Base-by-base conservation (phyloP, 495 filamentous ascomycete genomes). In the Penicillium canescens region DNA sequence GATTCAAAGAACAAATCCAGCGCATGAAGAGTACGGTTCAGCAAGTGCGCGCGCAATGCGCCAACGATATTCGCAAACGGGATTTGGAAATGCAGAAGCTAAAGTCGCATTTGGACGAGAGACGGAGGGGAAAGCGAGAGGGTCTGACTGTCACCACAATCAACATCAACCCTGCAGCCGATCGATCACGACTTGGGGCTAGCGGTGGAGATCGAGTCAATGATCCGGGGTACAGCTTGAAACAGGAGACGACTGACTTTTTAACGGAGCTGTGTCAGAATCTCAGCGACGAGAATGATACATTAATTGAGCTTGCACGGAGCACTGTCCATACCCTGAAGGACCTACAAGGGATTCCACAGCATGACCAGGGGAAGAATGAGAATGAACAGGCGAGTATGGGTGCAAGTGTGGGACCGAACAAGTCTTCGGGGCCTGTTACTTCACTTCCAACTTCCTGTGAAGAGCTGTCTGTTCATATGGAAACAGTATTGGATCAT, bases 261-360 rank as follows among this genome's bases (percentile, higher is more conserved):
- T 75, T 98, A 41, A 96, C 94, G 1, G 84, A 92, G 62, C 72
- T 98, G 52, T 90, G 90, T 18, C 90, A 92, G 72, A 86, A 84
- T 13, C 73, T 98, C 34, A 96, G 92, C 57, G 92, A 96, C 59
- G 94, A 98, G 68, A 98, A 98, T 57, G 94, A 98, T 66, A 80
- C 82, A 2, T 64, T 98, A 20, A 86, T 94, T 8, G 77, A 76
- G 1, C 77, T 97, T 37, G 75, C 96, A 18, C 77, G 88, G 47
- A 80, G 83, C 42, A 89, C 89, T 3, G 73, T 91, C 6, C 74
- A 82, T 10, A 89, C 82, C 3, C 70, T 98, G 48, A 85, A 85
- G 53, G 86, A 91, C 42, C 77, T 98, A 62, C 89, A 91, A 65
- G 94, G 89, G 7, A 61, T 95, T 41, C 81, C 89, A 26, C 73